These are phyloP conservation scores for Thalia dealbata DNA, from an alignment of 176 grass and related monocot genomes.

Conservation along the genomic window DNA sequence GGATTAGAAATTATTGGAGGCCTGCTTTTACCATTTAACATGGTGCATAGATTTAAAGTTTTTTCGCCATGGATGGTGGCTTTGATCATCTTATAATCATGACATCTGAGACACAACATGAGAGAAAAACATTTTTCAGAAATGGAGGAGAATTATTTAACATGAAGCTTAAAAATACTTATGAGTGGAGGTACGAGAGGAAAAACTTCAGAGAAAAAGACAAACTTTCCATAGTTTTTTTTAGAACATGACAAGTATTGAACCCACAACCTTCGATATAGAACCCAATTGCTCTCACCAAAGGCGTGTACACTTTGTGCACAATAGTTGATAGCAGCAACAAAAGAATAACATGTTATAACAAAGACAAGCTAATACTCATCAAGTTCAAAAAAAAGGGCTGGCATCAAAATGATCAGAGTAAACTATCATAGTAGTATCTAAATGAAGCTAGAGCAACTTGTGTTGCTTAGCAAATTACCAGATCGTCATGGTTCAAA, in stretches of 20 bases:
- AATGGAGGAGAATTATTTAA: not conserved
- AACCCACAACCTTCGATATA: too few species aligned
- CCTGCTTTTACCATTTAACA: not conserved
- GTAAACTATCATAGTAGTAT: too few species aligned
- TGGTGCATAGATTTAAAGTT: not conserved
- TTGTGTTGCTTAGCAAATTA: too few species aligned
- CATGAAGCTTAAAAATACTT: not conserved
- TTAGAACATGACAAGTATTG: too few species aligned
- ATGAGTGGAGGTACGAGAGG: not conserved
- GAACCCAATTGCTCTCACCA: too few species aligned
- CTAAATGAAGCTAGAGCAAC: too few species aligned
- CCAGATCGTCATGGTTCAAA: too few species aligned
- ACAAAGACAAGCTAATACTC: not conserved
- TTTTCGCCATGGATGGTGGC: not conserved
- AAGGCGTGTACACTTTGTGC: too few species aligned
- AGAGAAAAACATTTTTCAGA: not conserved
- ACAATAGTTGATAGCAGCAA: not conserved
- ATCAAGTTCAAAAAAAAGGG: too few species aligned
- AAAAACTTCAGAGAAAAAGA: not conserved
- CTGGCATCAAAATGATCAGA: too few species aligned
- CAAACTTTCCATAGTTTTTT: too few species aligned
- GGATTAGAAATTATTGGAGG: not conserved
- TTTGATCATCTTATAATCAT: not conserved
- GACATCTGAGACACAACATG: too few species aligned
- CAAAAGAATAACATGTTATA: not conserved